Base-by-base conservation (phyloP, 257 asterid species). In the Rehmannia glutinosa region DNA sequence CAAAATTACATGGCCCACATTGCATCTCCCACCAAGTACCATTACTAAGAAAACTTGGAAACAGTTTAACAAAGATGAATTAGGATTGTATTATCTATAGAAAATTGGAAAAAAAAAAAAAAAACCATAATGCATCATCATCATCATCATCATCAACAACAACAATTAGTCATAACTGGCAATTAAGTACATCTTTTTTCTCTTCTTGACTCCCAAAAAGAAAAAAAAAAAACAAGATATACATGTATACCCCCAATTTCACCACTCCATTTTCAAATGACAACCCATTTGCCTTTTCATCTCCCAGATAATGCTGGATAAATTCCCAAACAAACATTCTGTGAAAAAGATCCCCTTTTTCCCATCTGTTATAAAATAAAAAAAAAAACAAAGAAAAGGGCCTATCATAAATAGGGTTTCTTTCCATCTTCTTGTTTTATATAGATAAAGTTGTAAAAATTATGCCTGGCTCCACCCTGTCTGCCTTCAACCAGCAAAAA, bases 381-480 rank as follows among this genome's bases (percentile, higher is more conserved):
- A 47, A 68, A n/a, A 35, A 66, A 52, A 51, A 69, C 11, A 9
- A 23, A 10, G 28, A 51, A 9, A 64, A 54, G 0, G 59, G 64
- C 32, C 62, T 39, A 53, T 17, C 51, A 42, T 33, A 54, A 50
- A 55, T 12, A 25, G 46, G 24, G 23, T 58, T 63, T 33, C 5
- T 4, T 58, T 33, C 20, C 56, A 6, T 36, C 20, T 45, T 46
- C 56, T 73, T 62, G 17, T 68, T 30, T 45, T 11, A 12, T 49
- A 21, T 21, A 50, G 45, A 52, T 32, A 42, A 71, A 66, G 62
- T 64, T 47, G 52, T 21, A 64, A 55, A 72, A 75, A 54, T 74
- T 42, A 73, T 80, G 91, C 88, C 91, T 85, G 88, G 91, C 86
- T 78, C 71, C 86, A 78, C 74, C 88, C 80, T 85, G 91, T 82